phyloP scores from a whole-genome alignment of 2,329 filamentous ascomycete genomes.

The Malbranchea cinnamomea region DNA sequence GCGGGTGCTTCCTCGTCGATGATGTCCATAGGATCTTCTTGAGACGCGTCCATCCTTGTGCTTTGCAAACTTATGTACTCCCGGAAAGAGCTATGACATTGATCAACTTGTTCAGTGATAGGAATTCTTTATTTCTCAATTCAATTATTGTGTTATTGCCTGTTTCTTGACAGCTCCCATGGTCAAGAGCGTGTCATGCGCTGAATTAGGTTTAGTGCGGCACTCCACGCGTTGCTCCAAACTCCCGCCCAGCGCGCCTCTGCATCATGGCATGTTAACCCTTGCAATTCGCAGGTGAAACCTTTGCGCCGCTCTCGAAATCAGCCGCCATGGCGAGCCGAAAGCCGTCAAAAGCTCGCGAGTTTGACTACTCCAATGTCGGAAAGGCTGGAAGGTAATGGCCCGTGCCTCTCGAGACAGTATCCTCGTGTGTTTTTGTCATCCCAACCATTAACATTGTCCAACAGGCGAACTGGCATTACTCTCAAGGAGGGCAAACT shows the following conservation, averaged over 20 bases:
- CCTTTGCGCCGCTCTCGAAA: neutral
- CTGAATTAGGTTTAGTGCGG: constrained; percentile 9
- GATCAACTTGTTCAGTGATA: neutral
- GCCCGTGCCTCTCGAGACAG: neutral
- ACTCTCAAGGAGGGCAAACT: constrained; percentile 65
- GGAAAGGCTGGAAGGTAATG: constrained; percentile 32
- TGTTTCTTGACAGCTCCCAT: too few relatives aligned
- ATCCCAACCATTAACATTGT: constrained; percentile 10
- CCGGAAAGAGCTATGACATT: neutral
- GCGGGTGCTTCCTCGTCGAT: constrained; percentile 21
- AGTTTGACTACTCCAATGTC: constrained; percentile 34
- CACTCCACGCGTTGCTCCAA: constrained; percentile 1
- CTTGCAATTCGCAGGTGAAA: neutral
- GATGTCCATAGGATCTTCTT: constrained; percentile 10
- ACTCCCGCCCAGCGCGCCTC: too few relatives aligned
- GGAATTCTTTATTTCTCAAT: neutral
- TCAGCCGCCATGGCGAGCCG: constrained; percentile 22
- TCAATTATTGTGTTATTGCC: too few relatives aligned
- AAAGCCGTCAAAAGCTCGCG: constrained; percentile 27
- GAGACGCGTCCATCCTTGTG: constrained; percentile 25
- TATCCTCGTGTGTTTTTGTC: neutral
- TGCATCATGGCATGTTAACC: constrained; percentile 12
- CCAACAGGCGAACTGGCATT: constrained; percentile 70
- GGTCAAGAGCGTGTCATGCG: constrained; percentile 2
- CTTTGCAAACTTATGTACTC: neutral